Evolutionary conservation across 768 basidiomycete genomes (phyloP), one percentile per base, ranked within the genome.

Genomic region (Suillus tomentosus): DNA sequence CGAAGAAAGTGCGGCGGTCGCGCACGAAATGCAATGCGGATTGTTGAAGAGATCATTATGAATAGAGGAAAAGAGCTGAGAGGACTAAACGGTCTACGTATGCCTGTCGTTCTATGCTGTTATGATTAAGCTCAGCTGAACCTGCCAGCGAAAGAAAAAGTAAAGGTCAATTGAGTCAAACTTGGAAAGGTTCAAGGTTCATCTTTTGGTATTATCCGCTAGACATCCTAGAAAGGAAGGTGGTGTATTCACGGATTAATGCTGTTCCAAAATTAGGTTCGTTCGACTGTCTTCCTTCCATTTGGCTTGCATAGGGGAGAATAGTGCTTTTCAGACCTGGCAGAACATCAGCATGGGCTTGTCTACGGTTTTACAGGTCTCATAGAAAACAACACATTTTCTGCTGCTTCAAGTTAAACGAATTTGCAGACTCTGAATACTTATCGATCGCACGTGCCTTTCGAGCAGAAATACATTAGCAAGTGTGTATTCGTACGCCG

Each of bases 21-120:
- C 19, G 43, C 11, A 47, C 62, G 67, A 10, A 71, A 36, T 6
- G 45, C 54, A 22, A 51, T 37, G 19, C 69, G 66, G 36, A 57
- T 15, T 34, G 58, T n/a, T 45, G 19, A 61, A 7, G 58, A 42
- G 43, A 64, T 19, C 67, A 71, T 71, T 58, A 36, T 22, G 36
- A 37, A 31, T 51, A 50, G 37, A 19, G 39, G 15, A 13, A 37
- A 40, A 48, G 51, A 55, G 47, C n/a, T n/a, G 24, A 36, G 11
- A 27, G n/a, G 27, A 39, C 24, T 40, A 39, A 60, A 53, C 31
- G 3, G 6, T 19, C 22, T 31, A 61, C 14, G 34, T 42, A 60
- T 47, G 55, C 40, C 24, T 60, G 45, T 24, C 43, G 31, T 63
- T 57, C 57, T 11, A n/a, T 19, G 53, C 13, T 37, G n/a, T 63